phyloP scores from a whole-genome alignment of 2,329 filamentous ascomycete genomes.

The Cladosporium sp. region DNA sequence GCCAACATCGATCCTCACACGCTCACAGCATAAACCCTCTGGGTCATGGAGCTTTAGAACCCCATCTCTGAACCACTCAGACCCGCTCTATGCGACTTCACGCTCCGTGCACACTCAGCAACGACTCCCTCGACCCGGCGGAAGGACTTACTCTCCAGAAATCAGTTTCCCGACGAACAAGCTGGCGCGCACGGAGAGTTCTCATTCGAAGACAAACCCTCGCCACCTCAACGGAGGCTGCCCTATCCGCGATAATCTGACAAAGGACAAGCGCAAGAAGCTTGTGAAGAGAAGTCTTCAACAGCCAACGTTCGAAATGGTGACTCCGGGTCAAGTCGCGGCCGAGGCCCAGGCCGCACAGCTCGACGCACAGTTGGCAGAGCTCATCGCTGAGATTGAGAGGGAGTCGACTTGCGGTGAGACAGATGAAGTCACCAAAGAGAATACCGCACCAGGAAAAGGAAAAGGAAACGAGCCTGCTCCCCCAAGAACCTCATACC shows the following conservation, averaged over 20 bases:
- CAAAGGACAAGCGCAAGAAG: slow-evolving; percentile 5
- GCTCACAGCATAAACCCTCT: background rate
- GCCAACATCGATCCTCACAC: background rate
- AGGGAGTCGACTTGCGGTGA: background rate
- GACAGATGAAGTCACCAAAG: no score
- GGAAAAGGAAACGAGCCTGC: no score
- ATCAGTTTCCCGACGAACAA: background rate
- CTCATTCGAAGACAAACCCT: background rate
- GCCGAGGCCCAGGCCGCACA: background rate
- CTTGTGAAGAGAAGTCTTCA: background rate
- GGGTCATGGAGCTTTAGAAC: background rate
- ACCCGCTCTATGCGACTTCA: no score
- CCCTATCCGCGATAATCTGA: background rate
- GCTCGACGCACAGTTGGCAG: background rate
- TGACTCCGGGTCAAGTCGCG: background rate
- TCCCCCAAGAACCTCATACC: no score
- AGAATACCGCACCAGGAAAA: no score
- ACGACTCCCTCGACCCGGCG: no score
- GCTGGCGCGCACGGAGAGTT: background rate
- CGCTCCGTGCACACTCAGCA: no score
- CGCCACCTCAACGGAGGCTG: background rate
- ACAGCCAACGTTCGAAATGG: background rate
- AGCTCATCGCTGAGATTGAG: background rate
- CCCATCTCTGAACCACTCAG: no score
- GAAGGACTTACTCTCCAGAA: no score